Evolutionary conservation across 1,284 basidiomycete genomes (phyloP).

Genomic region (Apiotrichum mycotoxinovorans): DNA sequence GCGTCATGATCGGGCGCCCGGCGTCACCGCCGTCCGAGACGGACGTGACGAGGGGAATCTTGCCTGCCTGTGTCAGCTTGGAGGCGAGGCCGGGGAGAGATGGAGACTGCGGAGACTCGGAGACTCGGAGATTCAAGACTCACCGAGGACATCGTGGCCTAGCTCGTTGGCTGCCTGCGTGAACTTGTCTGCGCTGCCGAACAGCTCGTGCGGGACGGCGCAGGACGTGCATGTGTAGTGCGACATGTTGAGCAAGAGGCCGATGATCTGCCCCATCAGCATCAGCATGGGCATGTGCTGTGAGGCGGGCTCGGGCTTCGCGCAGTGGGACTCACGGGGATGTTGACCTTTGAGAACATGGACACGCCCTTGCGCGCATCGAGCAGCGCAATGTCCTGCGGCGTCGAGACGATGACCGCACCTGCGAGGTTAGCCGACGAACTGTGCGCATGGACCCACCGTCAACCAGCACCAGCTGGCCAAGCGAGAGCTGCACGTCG

Average conservation of each 20-base stretch:
- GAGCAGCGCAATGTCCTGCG: conserved; percentile 87
- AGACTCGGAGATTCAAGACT: no score
- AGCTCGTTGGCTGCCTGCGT: conserved; percentile 62
- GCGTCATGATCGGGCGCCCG: conserved; percentile 58
- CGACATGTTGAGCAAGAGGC: conserved; percentile 85
- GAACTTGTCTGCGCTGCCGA: conserved; percentile 70
- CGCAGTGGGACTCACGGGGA: conserved; percentile 62
- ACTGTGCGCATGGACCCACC: conserved; percentile 54
- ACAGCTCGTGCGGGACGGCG: conserved; percentile 67
- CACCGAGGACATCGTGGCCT: conserved; percentile 67
- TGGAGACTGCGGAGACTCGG: no score
- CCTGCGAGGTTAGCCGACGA: conserved; percentile 53
- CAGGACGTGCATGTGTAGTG: conserved; percentile 82
- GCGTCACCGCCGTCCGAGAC: conserved; percentile 73
- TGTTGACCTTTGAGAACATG: conserved; percentile 86
- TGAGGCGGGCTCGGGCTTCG: background rate
- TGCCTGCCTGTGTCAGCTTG: conserved; percentile 30
- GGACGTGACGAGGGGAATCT: conserved; percentile 74
- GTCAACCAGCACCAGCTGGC: conserved; percentile 82
- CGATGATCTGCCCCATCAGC: conserved; percentile 73
- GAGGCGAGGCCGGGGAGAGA: background rate
- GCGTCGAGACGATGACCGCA: conserved; percentile 88
- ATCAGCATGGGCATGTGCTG: no score
- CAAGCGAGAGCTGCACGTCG: conserved; percentile 88
- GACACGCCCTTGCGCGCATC: conserved; percentile 90